Base-by-base conservation (phyloP, 2,329 filamentous ascomycete species). In the Apiospora pterosperma region DNA sequence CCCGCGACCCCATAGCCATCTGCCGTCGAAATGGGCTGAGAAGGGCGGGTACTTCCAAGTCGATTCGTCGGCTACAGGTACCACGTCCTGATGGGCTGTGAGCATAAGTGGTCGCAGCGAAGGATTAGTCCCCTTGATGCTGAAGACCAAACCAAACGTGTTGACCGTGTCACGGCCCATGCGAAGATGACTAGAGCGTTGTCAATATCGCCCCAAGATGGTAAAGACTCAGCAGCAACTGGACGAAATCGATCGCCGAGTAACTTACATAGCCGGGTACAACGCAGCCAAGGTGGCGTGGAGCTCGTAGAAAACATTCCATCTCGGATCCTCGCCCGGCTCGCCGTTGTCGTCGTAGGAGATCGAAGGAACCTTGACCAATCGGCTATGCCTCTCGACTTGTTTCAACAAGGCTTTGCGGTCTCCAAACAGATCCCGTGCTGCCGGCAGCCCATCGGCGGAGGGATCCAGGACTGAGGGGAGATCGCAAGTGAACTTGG, bases 121-220 rank as follows among this genome's bases (percentile, higher is more conserved):
- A 2, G 78, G 67, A 62, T 88, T 79, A 6, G 77, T 79, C 21
- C 88, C 88, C 5, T 82, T 71, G 66, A 89, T 79, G 0, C 86
- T 89, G 74, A 84, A 89, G 34, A 90, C 76, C 2, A 90, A 77
- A 14, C 87, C 88, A 44, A 89, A 83, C 0, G 82, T 87, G 71
- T 90, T 90, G 64, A 90, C 78, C 58, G 84, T 86, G 65, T 88
- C 84, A 10, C 84, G 69, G 38, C 71, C 73, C 64, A 80, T 80
- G 31, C 76, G 74, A 41, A 78, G 71, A 66, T 83, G 78, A 8
- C 80, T 82, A 63, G 12, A 25, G 0, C n/a, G n/a, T 1, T 1
- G 36, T 71, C 36, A 71, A 4, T 36, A 16, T 55, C 25, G n/a
- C n/a, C n/a, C n/a, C n/a, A n/a, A 55, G 48, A 10, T 55, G 7